Evolutionary conservation across 1,139 yeast species (phyloP).

Genomic region (Lodderomyces beijingensis): DNA sequence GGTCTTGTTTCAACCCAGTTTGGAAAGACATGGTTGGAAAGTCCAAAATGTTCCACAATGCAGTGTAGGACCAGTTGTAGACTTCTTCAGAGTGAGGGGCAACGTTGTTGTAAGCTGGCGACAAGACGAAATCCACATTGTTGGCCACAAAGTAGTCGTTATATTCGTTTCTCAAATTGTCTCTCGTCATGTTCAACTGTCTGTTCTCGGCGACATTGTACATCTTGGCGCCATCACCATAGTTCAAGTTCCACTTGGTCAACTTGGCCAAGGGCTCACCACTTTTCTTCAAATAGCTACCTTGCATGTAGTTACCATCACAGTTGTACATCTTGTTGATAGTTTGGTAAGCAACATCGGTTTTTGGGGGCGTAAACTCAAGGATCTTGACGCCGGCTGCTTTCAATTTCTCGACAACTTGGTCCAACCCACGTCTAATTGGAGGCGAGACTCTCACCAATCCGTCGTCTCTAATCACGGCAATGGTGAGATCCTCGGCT

Average conservation of each 20-base stretch:
- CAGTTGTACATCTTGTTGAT: constrained; percentile 48
- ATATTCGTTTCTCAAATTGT: constrained; percentile 52
- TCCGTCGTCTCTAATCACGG: constrained; percentile 38
- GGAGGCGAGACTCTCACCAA: constrained; percentile 52
- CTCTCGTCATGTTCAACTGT: constrained; percentile 47
- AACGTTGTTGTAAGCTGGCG: constrained; percentile 68
- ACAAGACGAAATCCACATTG: constrained; percentile 61
- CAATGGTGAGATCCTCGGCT: constrained; percentile 35
- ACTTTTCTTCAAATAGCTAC: constrained; percentile 46
- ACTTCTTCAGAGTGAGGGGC: constrained; percentile 67
- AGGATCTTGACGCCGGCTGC: constrained; percentile 30
- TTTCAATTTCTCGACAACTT: constrained; percentile 24
- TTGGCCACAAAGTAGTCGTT: constrained; percentile 47
- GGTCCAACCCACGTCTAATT: constrained; percentile 34
- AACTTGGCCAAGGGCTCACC: constrained; percentile 64
- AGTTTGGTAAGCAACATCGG: constrained; percentile 47
- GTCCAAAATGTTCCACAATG: constrained; percentile 63
- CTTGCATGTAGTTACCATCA: constrained; percentile 60
- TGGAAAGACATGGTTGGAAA: constrained; percentile 60
- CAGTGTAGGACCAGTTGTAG: constrained; percentile 73
- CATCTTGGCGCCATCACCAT: constrained; percentile 52
- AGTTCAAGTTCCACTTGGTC: constrained; percentile 55
- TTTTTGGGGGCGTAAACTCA: constrained; percentile 50
- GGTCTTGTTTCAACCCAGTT: constrained; percentile 59
- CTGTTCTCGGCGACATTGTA: constrained; percentile 44